These are phyloP conservation scores for Gigaspora rosea DNA, from an alignment of 192 early-diverging fungal species.

Conservation along the genomic window DNA sequence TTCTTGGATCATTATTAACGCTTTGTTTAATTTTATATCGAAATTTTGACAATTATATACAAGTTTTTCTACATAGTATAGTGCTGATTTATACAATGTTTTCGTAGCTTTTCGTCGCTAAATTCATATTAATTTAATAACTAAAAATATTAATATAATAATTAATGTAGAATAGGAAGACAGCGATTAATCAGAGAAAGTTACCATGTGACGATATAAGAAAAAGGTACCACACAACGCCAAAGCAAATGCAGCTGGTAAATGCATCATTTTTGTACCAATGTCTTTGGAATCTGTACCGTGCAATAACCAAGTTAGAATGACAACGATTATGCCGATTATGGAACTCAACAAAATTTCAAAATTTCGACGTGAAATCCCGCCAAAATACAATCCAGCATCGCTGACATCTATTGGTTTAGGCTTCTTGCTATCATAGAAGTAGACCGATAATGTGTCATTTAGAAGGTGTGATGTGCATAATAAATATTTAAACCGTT, in stretches of 20 bases:
- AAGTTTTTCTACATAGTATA: slow-evolving; percentile 44
- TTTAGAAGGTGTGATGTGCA: slow-evolving; percentile 59
- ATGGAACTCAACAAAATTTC: slow-evolving; percentile 27
- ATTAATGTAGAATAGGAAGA: background rate
- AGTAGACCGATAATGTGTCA: slow-evolving; percentile 43
- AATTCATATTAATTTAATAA: background rate
- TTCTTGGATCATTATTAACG: slow-evolving; percentile 60
- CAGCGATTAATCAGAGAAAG: background rate
- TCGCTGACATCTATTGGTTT: slow-evolving; percentile 32
- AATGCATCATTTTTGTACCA: slow-evolving; percentile 15
- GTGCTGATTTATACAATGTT: slow-evolving; percentile 44
- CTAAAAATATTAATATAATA: background rate
- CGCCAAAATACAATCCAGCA: slow-evolving; percentile 24
- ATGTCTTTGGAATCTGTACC: slow-evolving; percentile 14
- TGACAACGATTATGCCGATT: slow-evolving; percentile 27
- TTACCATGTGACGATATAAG: slow-evolving; percentile 47
- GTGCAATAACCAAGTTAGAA: slow-evolving; percentile 27
- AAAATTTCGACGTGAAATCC: slow-evolving; percentile 21
- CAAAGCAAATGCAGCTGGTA: slow-evolving; percentile 26
- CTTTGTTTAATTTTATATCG: slow-evolving; percentile 53
- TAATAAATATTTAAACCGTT: slow-evolving; percentile 61
- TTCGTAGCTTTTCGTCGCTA: slow-evolving; percentile 31
- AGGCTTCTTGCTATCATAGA: slow-evolving; percentile 44
- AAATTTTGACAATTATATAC: slow-evolving; percentile 50
- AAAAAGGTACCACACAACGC: slow-evolving; percentile 39